Base-by-base conservation (phyloP, 441 rosid genomes). In the Gossypium trilobum region DNA sequence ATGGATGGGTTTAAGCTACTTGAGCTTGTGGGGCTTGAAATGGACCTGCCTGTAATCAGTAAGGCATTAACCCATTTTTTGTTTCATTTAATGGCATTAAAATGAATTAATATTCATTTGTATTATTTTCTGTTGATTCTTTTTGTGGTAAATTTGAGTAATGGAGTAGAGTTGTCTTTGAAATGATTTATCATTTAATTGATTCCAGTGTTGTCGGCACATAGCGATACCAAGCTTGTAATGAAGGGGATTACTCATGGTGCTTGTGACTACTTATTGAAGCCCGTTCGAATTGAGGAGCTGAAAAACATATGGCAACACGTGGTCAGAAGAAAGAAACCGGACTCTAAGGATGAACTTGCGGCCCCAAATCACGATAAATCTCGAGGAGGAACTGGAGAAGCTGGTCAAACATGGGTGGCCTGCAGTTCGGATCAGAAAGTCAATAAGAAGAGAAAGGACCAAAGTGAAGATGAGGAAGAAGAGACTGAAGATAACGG, bases 41-140 rank as follows among this genome's bases (percentile, higher is more conserved):
- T 94, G 97, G 99, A 92, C 82, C 91, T 94, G 74, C 99, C 99
- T 55, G 99, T 94, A 72, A 94, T 94, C 71, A 89, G 91, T 89
- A 84, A 50, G 86, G 86, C 74, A 39, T 52, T 52, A 1, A 17
- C 13, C 13, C n/a, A 44, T 4, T 57, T 23, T 29, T 62, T 62
- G 33, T 55, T 39, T 56, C 56, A 20, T 51, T 64, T 70, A 57
- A 48, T 79, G 27, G 20, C 39, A 60, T 44, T 14, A 2, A 58
- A 31, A 64, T 72, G 59, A 54, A 19, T 8, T 11, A 5, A 71
- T 62, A 25, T 1, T 54, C 59, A 5, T 66, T 69, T 64, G 17
- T 55, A 22, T 51, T 68, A 29, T 52, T 52, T 0, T 17, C 14
- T 57, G 31, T 67, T 57, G n/a, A 50, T 17, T 22, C 2, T 54